Base-by-base conservation (phyloP, 78 protist species). In the slime mould (Dictyostelium discoideum) region DNA sequence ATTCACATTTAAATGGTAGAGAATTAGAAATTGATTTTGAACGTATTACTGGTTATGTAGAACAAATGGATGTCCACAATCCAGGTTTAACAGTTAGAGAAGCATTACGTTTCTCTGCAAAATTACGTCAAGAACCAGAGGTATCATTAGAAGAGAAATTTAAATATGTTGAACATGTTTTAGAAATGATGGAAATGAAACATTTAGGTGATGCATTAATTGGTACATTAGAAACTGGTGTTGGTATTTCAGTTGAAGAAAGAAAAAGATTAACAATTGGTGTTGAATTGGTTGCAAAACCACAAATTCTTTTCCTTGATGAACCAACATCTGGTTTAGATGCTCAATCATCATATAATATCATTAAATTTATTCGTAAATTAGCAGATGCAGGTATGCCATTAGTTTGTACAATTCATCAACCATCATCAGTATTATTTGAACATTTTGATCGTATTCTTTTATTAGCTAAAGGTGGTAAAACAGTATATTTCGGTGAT, bases 1-100 rank as follows among this genome's bases (percentile, higher is more conserved):
- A 73, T 3, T 42, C 94, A 40, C 9, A 24, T n/a, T 69, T 97
- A 42, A 97, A 97, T 87, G 98, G 98, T 24, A 87, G 82, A 72
- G 93, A 93, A 37, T 77, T 89, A 32, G 69, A 81, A 5, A 80
- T 92, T 29, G 92, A 92, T 84, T 93, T 93, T 26, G 92, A 84
- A 63, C 65, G 96, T 44, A 84, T 93, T 24, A 93, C 87, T 37
- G 96, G 96, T 76, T 93, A 93, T 72, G 96, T 93, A 8, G 96
- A 93, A 57, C 96, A 93, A 83, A 82, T 84, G 92, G 96, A 93
- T 85, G 89, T 93, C 1, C 96, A 93, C 13, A 82, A 84, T 44
- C 93, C 90, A 50, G 69, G 69, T 65, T 63, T 78, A 39, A 85
- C 96, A 0, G 96, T 93, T 37, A 80, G 96, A 73, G 96, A 93